Base-by-base conservation (phyloP, 768 basidiomycete genomes). In the Suillus clintonianus region DNA sequence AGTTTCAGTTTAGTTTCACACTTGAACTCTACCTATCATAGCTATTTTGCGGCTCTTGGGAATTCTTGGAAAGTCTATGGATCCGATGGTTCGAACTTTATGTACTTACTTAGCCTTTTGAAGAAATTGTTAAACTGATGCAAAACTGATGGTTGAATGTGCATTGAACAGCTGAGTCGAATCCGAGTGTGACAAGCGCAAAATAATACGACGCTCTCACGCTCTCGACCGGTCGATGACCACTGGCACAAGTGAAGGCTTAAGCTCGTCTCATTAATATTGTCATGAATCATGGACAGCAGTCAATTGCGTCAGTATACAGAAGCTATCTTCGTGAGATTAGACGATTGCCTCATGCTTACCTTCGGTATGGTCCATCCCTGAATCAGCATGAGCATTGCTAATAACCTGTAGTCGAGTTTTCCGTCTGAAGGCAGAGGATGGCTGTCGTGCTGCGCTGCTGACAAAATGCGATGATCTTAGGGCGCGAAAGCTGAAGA, bases 351-450 rank as follows among this genome's bases (percentile, higher is more conserved):
- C 83, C 83, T 10, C 80, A 82, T 60, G 61, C 67, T 15, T 80
- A 85, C 70, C 79, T 85, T 62, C 81, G 83, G 83, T 84, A 65
- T 5, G 70, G 54, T 36, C 27, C 42, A 65, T 69, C 41, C 17
- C 34, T 22, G 19, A 19, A 8, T 27, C 17, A 13, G 2, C 4
- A 30, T 27, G 24, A 17, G 10, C 30, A 27, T 14, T 57, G 54
- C 66, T 67, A 37, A 69, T 48, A 1, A 13, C 4, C 39, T 42
- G 4, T 70, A 91, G 90, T 34, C 83, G 83, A 57, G 91, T 91
- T 72, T 92, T 86, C 74, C 82, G 80, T 64, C 70, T 89, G 59
- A 87, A 86, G 68, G 81, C 80, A 30, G 78, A 77, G 36, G 85
- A 89, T 70, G 89, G 87, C 72, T 76, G 88, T 48, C 81, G 81